A percentile compares a stretch with the other conserved stretches of the same genome.
phyloP scores from a whole-genome alignment of 1,284 basidiomycete genomes.

The Microbotryum saponariae region DNA sequence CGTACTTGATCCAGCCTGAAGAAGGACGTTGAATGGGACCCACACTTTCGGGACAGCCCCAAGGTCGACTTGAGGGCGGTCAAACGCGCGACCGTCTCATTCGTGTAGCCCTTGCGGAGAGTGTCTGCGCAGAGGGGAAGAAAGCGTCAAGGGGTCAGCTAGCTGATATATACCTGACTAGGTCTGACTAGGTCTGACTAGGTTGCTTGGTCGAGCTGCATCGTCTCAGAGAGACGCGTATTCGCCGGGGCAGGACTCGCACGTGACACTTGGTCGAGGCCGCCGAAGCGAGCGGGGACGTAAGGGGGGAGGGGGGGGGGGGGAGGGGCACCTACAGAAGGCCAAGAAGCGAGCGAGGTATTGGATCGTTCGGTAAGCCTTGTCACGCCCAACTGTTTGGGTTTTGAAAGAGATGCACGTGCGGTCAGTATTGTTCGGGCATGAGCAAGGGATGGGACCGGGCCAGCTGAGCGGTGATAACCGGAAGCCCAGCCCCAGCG shows the following conservation, averaged over 20 bases:
- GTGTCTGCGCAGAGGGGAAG: conserved; percentile 18
- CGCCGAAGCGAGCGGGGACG: background rate
- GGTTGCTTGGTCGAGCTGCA: background rate
- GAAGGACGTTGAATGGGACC: conserved; percentile 14
- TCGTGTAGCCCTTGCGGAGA: conserved; percentile 42
- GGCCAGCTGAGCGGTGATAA: too few species aligned
- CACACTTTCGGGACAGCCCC: conserved; percentile 44
- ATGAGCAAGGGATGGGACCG: too few species aligned
- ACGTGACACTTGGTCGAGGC: conserved; percentile 6
- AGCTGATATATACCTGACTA: too few species aligned
- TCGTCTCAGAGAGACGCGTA: background rate
- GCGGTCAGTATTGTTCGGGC: too few species aligned
- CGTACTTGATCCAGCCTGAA: background rate
- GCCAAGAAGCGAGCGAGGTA: conserved; percentile 85
- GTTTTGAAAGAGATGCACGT: background rate
- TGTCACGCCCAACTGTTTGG: conserved; percentile 65
- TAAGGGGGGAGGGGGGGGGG: too few species aligned
- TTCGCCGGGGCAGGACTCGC: background rate
- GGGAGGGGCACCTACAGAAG: conserved; percentile 50
- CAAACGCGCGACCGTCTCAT: conserved; percentile 43
- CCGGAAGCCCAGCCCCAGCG: too few species aligned
- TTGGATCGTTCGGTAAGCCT: conserved; percentile 80
- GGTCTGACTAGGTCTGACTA: too few species aligned
- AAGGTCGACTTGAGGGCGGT: conserved; percentile 44
- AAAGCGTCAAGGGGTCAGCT: too few species aligned